phyloP scores from a whole-genome alignment of 805 yeast genomes.

The Candida dendrica region DNA sequence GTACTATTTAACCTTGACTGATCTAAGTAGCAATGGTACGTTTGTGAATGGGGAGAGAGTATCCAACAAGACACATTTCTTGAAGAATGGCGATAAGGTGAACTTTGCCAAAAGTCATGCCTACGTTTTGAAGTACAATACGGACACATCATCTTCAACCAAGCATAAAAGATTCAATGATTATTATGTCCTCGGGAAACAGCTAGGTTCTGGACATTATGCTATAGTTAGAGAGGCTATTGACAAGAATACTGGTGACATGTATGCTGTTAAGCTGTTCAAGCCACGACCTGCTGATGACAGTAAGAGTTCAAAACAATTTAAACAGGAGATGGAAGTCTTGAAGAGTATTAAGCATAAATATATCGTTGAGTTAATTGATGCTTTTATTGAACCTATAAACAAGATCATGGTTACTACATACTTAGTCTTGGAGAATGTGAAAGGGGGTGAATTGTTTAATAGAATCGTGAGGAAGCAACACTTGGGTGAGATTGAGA shows the following conservation, averaged over 20 bases:
- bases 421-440: conserved; percentile 64
- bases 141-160: conserved; percentile 5
- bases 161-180: conserved; percentile 45
- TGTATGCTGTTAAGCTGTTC: conserved; percentile 70
- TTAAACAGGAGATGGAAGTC: conserved; percentile 63
- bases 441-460: conserved; percentile 69
- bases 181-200: conserved; percentile 40
- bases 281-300: conserved; percentile 44
- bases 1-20: conserved; percentile 36
- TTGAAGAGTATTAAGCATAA: conserved; percentile 60
- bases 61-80: conserved; percentile 37
- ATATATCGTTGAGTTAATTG: conserved; percentile 60
- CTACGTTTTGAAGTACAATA: conserved; percentile 39
- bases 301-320: conserved; percentile 29
- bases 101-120: conserved; percentile 49
- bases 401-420: conserved; percentile 35
- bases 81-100: conserved; percentile 59
- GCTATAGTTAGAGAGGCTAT: conserved; percentile 73
- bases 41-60: conserved; percentile 53
- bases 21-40: conserved; percentile 56
- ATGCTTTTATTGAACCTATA: conserved; percentile 50
- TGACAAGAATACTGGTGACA: conserved; percentile 47
- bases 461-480: conserved; percentile 64
- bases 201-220: conserved; percentile 72
- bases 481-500: conserved; percentile 52